phyloP scores from a whole-genome alignment of 345 rosid genomes.

The Eutrema heterophyllum region DNA sequence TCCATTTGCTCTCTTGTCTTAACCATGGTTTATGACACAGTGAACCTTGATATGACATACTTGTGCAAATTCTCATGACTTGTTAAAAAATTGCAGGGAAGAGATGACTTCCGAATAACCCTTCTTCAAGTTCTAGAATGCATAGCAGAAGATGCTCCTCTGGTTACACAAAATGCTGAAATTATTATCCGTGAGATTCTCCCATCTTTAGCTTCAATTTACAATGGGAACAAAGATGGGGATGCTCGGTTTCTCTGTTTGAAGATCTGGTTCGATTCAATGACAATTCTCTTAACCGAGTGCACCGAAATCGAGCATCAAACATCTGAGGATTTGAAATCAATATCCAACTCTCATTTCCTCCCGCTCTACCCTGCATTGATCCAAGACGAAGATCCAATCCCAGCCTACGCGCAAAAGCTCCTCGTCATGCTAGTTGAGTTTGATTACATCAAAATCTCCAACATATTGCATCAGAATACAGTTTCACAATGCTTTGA shows the following conservation, averaged over 20 bases:
- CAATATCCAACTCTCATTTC: slow-evolving; percentile 75
- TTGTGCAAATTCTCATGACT: background rate
- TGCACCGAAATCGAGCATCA: slow-evolving; percentile 47
- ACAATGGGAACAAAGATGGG: slow-evolving; percentile 90
- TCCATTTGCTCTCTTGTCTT: background rate
- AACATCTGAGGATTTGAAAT: slow-evolving; percentile 52
- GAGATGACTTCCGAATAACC: slow-evolving; percentile 93
- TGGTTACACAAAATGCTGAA: slow-evolving; percentile 51
- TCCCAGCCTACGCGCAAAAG: slow-evolving; percentile 94
- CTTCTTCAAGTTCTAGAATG: slow-evolving; percentile 82
- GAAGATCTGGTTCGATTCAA: slow-evolving; percentile 79
- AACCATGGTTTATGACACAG: background rate
- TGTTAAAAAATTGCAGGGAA: slow-evolving; percentile 48
- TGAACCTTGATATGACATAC: background rate
- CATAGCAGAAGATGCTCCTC: slow-evolving; percentile 61
- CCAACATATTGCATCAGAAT: slow-evolving; percentile 72
- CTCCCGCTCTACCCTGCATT: slow-evolving; percentile 91
- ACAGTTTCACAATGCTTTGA: slow-evolving; percentile 88
- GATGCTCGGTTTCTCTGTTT: slow-evolving; percentile 91
- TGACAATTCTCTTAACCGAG: slow-evolving; percentile 69
- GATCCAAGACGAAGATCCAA: slow-evolving; percentile 96
- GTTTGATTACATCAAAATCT: slow-evolving; percentile 58
- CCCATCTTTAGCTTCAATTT: slow-evolving; percentile 69
- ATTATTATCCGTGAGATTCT: slow-evolving; percentile 61
- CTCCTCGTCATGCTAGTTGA: slow-evolving; percentile 93